A percentile compares a stretch with the other conserved stretches of the same genome.
phyloP scores from a whole-genome alignment of 345 rosid species.

The Acer negundo region DNA sequence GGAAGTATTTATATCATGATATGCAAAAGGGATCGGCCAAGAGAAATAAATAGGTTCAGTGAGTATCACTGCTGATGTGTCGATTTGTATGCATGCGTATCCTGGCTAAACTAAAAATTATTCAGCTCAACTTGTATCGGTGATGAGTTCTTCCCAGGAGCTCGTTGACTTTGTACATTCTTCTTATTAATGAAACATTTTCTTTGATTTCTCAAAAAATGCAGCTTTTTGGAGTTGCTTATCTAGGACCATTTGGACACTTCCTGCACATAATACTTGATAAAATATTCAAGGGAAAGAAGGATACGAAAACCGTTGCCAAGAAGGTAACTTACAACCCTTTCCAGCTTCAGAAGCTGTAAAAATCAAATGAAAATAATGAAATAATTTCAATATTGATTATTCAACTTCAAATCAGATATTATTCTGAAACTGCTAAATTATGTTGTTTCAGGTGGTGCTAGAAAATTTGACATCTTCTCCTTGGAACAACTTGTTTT shows the following conservation, averaged over 20 bases:
- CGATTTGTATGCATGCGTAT: background rate
- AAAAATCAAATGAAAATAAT: background rate
- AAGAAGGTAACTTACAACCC: conserved; percentile 61
- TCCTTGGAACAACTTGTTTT: conserved; percentile 85
- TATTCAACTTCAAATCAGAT: background rate
- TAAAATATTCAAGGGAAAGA: conserved; percentile 88
- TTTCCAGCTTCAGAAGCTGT: background rate
- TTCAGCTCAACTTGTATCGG: background rate
- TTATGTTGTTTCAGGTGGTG: conserved; percentile 48
- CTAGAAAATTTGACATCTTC: conserved; percentile 84
- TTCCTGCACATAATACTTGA: conserved; percentile 68
- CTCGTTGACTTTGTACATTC: background rate
- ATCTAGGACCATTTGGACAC: conserved; percentile 90
- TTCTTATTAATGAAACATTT: background rate
- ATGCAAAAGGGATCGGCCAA: background rate
- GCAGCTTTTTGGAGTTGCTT: conserved; percentile 80
- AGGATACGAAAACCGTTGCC: conserved; percentile 79
- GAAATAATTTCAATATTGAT: background rate
- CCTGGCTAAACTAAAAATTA: too few relatives aligned
- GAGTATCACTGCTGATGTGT: background rate
- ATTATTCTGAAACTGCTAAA: conserved; percentile 13
- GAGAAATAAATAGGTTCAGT: background rate
- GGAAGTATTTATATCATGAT: background rate
- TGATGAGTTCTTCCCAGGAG: background rate
- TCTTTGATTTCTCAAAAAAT: conserved; percentile 14